A percentile compares a stretch with the other conserved stretches of the same genome.
Conservation (phyloP, 2,329 filamentous ascomycete species). For the Saccharata proteae region DNA sequence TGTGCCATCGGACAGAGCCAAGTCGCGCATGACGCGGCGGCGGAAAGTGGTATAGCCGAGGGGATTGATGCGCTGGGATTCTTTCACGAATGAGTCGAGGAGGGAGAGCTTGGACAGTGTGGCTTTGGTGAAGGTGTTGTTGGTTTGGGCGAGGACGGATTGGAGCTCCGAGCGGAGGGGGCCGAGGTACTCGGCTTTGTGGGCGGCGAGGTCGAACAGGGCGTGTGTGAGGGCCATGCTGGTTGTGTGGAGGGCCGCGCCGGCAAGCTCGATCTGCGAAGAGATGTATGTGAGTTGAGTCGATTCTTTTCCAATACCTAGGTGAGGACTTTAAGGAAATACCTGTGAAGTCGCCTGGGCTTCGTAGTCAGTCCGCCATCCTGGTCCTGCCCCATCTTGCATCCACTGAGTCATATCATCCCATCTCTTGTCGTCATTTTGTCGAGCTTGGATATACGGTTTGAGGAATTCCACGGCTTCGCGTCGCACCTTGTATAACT, state of each 20-base stretch:
- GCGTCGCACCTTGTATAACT: conserved; percentile 8
- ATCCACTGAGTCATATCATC: conserved; percentile 6
- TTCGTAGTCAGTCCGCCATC: conserved; percentile 9
- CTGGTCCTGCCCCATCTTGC: conserved; percentile 5
- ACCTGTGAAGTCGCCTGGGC: too few species aligned
- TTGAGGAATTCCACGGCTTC: conserved; percentile 9
- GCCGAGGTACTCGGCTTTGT: conserved; percentile 11
- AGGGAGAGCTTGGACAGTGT: conserved; percentile 11
- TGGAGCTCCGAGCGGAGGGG: conserved; percentile 10
- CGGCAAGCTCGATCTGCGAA: conserved; percentile 6
- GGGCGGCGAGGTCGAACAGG: conserved; percentile 11
- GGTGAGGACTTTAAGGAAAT: too few species aligned
- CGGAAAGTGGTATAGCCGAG: conserved; percentile 10
- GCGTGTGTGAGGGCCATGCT: conserved; percentile 12
- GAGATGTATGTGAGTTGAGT: too few species aligned
- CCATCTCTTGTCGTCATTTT: not conserved
- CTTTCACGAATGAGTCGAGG: conserved; percentile 14
- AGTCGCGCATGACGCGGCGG: conserved; percentile 10
- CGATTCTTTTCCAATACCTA: too few species aligned
- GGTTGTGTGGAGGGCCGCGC: conserved; percentile 15
- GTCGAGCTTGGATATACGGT: conserved; percentile 7
- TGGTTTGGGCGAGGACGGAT: conserved; percentile 8
- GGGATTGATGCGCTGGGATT: conserved; percentile 11
- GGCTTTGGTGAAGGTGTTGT: conserved; percentile 8
- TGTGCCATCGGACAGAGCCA: conserved; percentile 13